Evolutionary conservation across 441 rosid species (phyloP).

Genomic region (Gossypium schwendimanii): DNA sequence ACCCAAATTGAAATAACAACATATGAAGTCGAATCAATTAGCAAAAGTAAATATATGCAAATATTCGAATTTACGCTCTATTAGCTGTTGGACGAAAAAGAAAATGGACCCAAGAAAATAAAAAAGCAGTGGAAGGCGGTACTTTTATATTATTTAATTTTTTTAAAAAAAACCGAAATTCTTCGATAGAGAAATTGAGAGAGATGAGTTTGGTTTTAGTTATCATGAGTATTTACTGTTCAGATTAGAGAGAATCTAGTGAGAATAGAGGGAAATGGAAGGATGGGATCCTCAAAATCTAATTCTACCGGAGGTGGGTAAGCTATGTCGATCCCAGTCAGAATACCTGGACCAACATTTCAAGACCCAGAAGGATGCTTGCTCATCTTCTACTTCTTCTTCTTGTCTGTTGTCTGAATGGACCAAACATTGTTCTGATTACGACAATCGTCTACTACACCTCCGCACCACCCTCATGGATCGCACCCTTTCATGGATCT

Average conservation of each 20-base stretch:
- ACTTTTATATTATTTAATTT: neutral
- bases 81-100: neutral
- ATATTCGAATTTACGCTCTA: no score
- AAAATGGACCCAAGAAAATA: neutral
- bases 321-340: constrained; percentile 24
- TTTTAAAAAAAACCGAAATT: neutral
- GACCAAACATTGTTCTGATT: constrained; percentile 24
- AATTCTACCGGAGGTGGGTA: constrained; percentile 28
- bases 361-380: constrained; percentile 37
- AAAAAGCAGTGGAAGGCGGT: neutral
- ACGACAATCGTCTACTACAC: constrained; percentile 29
- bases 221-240: neutral
- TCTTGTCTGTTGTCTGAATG: constrained; percentile 35
- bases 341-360: constrained; percentile 41
- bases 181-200: neutral
- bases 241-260: neutral
- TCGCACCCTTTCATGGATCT: constrained; percentile 63
- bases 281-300: constrained; percentile 4
- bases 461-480: constrained; percentile 37
- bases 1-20: no score
- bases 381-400: constrained; percentile 27
- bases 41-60: no score
- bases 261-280: neutral
- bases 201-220: neutral
- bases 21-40: no score